Conservation (phyloP, 1,284 basidiomycete genomes). For the Athelia psychrophila region DNA sequence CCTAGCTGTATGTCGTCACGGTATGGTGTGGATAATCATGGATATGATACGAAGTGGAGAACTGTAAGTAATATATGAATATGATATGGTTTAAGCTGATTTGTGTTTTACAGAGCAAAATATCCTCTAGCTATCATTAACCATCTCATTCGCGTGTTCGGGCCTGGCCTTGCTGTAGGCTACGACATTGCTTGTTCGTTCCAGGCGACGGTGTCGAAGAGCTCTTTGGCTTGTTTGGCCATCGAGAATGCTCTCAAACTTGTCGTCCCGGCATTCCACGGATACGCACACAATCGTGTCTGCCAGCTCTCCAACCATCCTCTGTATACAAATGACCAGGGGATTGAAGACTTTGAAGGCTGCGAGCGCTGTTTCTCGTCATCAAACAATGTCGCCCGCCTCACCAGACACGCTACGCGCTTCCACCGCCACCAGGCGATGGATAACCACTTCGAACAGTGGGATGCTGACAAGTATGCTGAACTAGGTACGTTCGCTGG, state of each 20-base stretch:
- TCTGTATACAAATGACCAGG: slow-evolving; percentile 13
- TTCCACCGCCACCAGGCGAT: slow-evolving; percentile 21
- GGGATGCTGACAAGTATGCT: slow-evolving; percentile 14
- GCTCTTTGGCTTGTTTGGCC: slow-evolving; percentile 10
- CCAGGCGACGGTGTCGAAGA: slow-evolving; percentile 9
- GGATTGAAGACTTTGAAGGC: slow-evolving; percentile 23
- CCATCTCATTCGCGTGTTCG: slow-evolving; percentile 11
- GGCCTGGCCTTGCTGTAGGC: slow-evolving; percentile 10
- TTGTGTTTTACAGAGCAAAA: slow-evolving; percentile 16
- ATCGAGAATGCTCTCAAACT: slow-evolving; percentile 1
- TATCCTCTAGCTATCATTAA: slow-evolving; percentile 19
- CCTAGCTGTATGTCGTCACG: neutral
- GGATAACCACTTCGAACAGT: slow-evolving; percentile 12
- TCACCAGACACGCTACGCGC: slow-evolving; percentile 8
- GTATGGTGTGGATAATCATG: neutral
- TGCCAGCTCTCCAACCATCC: slow-evolving; percentile 22
- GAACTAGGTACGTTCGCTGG: slow-evolving; percentile 1
- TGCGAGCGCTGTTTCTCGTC: slow-evolving; percentile 20
- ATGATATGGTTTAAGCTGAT: neutral
- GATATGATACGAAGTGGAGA: slow-evolving; percentile 1
- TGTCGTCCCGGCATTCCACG: slow-evolving; percentile 20
- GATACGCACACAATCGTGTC: slow-evolving; percentile 19
- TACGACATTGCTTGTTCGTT: slow-evolving; percentile 25
- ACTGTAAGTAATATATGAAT: slow-evolving; percentile 9
- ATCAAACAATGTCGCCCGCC: slow-evolving; percentile 15